phyloP scores from a whole-genome alignment of 257 asterid genomes.

The Solanum etuberosum region DNA sequence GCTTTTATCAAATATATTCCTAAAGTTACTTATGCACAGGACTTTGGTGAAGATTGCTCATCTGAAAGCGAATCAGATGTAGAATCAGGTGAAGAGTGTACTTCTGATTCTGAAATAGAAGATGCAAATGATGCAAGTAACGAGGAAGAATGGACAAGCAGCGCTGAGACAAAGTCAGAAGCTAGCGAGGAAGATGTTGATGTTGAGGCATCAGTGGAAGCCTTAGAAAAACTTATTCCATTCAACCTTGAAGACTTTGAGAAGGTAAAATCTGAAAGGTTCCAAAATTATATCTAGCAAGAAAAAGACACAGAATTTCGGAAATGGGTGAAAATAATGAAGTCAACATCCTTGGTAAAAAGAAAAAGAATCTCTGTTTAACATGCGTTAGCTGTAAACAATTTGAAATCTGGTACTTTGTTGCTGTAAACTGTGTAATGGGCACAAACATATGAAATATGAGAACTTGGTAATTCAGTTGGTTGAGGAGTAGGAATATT shows the following conservation, averaged over 20 bases:
- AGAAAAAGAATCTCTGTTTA: neutral
- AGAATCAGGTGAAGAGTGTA: constrained; percentile 43
- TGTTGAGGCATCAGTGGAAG: constrained; percentile 61
- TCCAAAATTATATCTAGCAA: neutral
- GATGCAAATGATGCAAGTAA: constrained; percentile 67
- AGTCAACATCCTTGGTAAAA: neutral
- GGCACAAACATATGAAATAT: neutral
- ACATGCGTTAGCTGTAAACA: neutral
- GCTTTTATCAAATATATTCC: neutral
- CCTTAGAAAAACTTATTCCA: constrained; percentile 63
- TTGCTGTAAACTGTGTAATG: neutral
- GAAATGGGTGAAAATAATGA: neutral
- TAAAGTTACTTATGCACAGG: constrained; percentile 25
- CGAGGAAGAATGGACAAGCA: constrained; percentile 74
- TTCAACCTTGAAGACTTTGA: constrained; percentile 61
- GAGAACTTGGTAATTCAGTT: neutral
- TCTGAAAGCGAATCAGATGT: constrained; percentile 70
- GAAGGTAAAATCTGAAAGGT: constrained; percentile 39
- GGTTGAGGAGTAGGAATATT: neutral
- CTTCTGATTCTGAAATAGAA: constrained; percentile 75
- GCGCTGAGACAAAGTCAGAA: constrained; percentile 53
- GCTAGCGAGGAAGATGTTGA: constrained; percentile 73
- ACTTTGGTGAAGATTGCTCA: constrained; percentile 54
- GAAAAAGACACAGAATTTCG: neutral
- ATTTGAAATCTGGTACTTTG: neutral